Percentiles rank a stretch among this genome's conserved stretches.
Conservation (phyloP, 202 grass and related monocot genomes). For the Panicum virgatum region DNA sequence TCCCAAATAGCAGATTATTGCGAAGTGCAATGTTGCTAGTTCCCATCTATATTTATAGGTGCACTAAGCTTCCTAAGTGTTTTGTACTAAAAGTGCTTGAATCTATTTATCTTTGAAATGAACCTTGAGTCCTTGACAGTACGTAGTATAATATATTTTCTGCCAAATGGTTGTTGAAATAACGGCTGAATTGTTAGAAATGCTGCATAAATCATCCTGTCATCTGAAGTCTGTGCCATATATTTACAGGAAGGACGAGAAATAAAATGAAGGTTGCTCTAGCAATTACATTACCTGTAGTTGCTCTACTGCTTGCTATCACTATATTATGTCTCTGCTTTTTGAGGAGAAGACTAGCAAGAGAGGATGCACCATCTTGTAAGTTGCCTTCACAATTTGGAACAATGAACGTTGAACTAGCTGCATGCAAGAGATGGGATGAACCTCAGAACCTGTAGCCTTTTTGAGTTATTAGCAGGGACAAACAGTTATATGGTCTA, state of each 20-base stretch:
- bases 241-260: conserved; percentile 22
- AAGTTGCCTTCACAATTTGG: conserved; percentile 12
- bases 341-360: background rate
- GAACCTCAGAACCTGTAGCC: background rate
- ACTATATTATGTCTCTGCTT: conserved; percentile 31
- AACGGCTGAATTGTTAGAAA: background rate
- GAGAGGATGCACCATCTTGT: background rate
- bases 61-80: background rate
- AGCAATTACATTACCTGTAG: conserved; percentile 41
- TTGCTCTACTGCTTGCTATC: conserved; percentile 6
- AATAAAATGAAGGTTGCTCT: conserved; percentile 20
- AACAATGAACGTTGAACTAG: background rate
- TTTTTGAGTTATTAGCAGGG: background rate
- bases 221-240: conserved; percentile 5
- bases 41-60: background rate
- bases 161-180: background rate
- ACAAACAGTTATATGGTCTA: background rate
- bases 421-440: background rate
- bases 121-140: background rate
- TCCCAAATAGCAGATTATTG: too few relatives aligned
- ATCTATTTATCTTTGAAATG: background rate
- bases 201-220: background rate
- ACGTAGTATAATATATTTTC: background rate
- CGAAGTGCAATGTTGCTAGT: background rate
- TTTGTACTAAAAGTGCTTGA: background rate